Evolutionary conservation across 106 monocot species (phyloP).

Genomic region (Triglochin maritima): DNA sequence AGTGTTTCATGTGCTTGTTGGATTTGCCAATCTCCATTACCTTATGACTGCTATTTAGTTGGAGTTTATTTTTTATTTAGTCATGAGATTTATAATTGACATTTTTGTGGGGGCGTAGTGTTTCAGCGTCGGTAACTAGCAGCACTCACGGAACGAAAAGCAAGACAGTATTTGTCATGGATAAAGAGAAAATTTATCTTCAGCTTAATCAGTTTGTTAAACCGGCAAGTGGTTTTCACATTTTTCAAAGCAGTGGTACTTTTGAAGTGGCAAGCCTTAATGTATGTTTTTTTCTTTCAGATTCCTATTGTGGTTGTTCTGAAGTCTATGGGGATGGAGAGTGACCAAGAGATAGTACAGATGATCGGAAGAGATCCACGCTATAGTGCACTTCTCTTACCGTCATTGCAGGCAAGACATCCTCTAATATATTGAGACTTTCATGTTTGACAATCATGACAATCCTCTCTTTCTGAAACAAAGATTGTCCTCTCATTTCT

Average conservation of each 20-base stretch:
- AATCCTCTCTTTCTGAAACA: too few species aligned
- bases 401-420: slow-evolving; percentile 66
- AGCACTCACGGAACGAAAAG: slow-evolving; percentile 90
- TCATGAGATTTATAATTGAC: not conserved
- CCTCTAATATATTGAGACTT: not conserved
- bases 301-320: slow-evolving; percentile 80
- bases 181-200: slow-evolving; percentile 87
- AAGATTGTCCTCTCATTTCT: too few species aligned
- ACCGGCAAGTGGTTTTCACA: slow-evolving; percentile 29
- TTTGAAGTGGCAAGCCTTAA: not conserved
- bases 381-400: slow-evolving; percentile 66
- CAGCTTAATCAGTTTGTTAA: slow-evolving; percentile 84
- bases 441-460: not conserved
- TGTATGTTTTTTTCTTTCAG: slow-evolving; percentile 13
- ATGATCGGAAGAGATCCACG: slow-evolving; percentile 94
- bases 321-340: slow-evolving; percentile 94
- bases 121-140: slow-evolving; percentile 83
- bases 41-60: too few species aligned
- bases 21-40: too few species aligned
- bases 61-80: too few species aligned
- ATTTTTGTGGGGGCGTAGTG: slow-evolving; percentile 27
- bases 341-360: slow-evolving; percentile 91
- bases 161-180: slow-evolving; percentile 86
- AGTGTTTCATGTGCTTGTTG: too few species aligned
- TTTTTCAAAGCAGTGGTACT: not conserved